Conservation (phyloP, 139 green algal genomes). For the Chlamydomonas schloesseri region DNA sequence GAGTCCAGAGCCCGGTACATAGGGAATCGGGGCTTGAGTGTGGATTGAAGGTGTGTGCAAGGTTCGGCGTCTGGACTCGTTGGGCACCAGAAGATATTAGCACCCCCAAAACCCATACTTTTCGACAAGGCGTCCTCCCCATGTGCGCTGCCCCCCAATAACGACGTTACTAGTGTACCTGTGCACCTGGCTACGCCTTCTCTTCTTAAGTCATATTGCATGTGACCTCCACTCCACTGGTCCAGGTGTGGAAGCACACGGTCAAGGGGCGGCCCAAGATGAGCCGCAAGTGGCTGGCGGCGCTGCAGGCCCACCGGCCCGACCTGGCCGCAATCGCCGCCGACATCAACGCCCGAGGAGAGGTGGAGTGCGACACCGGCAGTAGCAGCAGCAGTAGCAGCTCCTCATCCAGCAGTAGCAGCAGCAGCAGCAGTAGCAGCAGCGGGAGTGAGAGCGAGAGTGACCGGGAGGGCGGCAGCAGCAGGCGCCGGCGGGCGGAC, state of each 20-base stretch:
- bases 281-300: slow-evolving; percentile 72
- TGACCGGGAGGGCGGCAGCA: not conserved
- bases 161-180: too few species aligned
- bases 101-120: too few species aligned
- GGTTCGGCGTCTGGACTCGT: too few species aligned
- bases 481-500: not conserved
- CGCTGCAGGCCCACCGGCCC: slow-evolving; percentile 63
- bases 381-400: slow-evolving; percentile 38
- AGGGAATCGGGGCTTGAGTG: too few species aligned
- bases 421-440: not conserved
- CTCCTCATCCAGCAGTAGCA: slow-evolving; percentile 38
- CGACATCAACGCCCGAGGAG: slow-evolving; percentile 38
- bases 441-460: not conserved
- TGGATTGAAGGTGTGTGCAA: too few species aligned
- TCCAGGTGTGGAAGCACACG: slow-evolving; percentile 76
- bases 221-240: too few species aligned
- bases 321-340: slow-evolving; percentile 74
- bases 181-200: too few species aligned
- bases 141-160: too few species aligned
- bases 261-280: slow-evolving; percentile 83
- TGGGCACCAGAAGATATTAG: too few species aligned
- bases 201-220: too few species aligned
- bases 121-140: too few species aligned
- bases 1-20: too few species aligned
- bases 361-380: slow-evolving; percentile 33